Percentiles rank a stretch among this genome's conserved stretches.
Conservation (phyloP, 75 land plant genomes). For the Cunninghamia lanceolata region DNA sequence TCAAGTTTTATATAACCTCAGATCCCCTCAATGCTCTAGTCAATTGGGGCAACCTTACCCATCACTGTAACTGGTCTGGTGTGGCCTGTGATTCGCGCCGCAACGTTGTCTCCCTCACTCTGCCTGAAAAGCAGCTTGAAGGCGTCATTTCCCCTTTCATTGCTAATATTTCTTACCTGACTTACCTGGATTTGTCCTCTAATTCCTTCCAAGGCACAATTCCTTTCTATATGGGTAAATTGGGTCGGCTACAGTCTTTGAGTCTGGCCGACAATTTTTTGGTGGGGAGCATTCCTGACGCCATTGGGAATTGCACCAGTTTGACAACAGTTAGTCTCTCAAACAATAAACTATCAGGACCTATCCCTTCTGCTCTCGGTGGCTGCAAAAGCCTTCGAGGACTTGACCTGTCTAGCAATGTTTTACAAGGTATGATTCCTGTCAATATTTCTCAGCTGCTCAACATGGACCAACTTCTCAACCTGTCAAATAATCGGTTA, state of each 20-base stretch:
- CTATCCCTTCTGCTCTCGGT: conserved; percentile 22
- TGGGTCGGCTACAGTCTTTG: conserved; percentile 29
- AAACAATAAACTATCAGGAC: conserved; percentile 15
- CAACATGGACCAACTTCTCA: conserved; percentile 15
- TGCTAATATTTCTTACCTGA: conserved; percentile 52
- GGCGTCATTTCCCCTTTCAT: conserved; percentile 66
- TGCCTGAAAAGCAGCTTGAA: conserved; percentile 24
- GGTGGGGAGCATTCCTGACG: conserved; percentile 49
- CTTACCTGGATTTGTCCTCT: conserved; percentile 46
- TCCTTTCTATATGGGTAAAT: conserved; percentile 44
- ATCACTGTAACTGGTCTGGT: conserved; percentile 64
- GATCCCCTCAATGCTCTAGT: conserved; percentile 42
- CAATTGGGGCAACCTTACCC: conserved; percentile 30
- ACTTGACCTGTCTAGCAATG: conserved; percentile 11
- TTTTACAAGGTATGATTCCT: conserved; percentile 21
- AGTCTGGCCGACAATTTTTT: conserved; percentile 41
- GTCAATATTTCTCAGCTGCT: neutral
- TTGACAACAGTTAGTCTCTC: conserved; percentile 21
- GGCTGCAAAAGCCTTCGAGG: conserved; percentile 10
- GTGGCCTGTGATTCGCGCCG: conserved; percentile 31
- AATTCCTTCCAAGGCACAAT: conserved; percentile 57
- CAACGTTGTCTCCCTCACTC: conserved; percentile 21
- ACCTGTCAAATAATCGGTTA: conserved; percentile 25
- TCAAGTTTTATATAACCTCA: conserved; percentile 35
- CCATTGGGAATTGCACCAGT: conserved; percentile 39